A percentile compares a stretch with the other conserved stretches of the same genome.
Evolutionary conservation across 202 grass and related monocot genomes (phyloP).

Genomic region (Cymbopogon flexuosus): DNA sequence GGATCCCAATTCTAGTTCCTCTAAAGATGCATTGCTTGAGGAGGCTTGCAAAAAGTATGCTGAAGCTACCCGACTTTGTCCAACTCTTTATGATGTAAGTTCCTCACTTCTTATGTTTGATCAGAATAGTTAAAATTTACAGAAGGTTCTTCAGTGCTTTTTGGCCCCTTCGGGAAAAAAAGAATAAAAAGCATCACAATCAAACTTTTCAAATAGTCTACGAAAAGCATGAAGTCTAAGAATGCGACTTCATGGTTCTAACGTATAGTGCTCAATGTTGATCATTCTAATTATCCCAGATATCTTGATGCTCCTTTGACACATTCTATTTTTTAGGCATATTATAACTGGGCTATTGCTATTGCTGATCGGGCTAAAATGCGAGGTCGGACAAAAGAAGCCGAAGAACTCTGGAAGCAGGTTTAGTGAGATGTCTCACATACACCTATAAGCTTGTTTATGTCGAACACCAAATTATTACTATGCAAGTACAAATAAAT

Average conservation of each 20-base stretch:
- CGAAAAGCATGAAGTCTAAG: neutral
- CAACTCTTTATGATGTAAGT: slow-evolving; percentile 93
- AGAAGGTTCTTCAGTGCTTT: neutral
- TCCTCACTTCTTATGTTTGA: slow-evolving; percentile 9
- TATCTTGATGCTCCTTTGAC: neutral
- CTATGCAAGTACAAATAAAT: neutral
- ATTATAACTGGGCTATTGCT: slow-evolving; percentile 99
- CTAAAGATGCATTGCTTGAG: slow-evolving; percentile 92
- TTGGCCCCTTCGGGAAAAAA: neutral
- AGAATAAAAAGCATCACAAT: neutral
- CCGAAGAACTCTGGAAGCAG: slow-evolving; percentile 99
- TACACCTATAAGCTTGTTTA: slow-evolving; percentile 20
- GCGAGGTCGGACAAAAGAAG: slow-evolving; percentile 93
- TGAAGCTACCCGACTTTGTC: slow-evolving; percentile 79
- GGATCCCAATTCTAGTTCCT: slow-evolving; percentile 65
- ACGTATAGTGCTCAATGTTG: neutral
- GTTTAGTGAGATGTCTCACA: slow-evolving; percentile 36
- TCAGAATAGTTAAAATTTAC: neutral
- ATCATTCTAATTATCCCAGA: neutral
- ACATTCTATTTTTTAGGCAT: slow-evolving; percentile 53
- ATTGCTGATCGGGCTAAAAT: slow-evolving; percentile 99
- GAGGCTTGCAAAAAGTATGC: slow-evolving; percentile 99
- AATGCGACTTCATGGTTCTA: slow-evolving; percentile 12
- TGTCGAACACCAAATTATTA: neutral
- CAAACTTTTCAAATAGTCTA: neutral